Percentiles rank a stretch among this genome's conserved stretches.
Evolutionary conservation across 2,329 filamentous ascomycete species (phyloP).

Genomic region (Huntiella moniliformis): DNA sequence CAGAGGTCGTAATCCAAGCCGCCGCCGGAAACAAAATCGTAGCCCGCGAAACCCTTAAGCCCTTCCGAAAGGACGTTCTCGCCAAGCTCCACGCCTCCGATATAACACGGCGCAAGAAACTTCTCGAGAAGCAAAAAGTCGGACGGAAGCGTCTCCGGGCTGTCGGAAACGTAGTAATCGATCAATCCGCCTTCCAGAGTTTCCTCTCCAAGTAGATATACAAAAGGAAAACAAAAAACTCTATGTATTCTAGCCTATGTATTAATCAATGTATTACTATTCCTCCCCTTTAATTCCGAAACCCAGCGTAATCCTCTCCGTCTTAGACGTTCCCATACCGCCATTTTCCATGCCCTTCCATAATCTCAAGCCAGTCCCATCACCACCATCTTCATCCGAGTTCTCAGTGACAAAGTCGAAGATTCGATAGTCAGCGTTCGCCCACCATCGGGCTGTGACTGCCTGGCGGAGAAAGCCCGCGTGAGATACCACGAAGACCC

Average conservation of each 20-base stretch:
- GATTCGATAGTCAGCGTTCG: constrained; percentile 46
- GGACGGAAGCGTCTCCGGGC: constrained; percentile 72
- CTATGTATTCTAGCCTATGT: neutral
- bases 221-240: no score
- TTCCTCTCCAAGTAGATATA: constrained; percentile 66
- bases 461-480: constrained; percentile 42
- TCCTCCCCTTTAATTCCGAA: constrained; percentile 6
- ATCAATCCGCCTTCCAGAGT: constrained; percentile 85
- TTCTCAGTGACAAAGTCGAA: constrained; percentile 31
- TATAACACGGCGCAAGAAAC: constrained; percentile 60
- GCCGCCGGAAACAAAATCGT: constrained; percentile 66
- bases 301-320: constrained; percentile 17
- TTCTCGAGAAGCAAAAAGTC: constrained; percentile 93
- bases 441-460: constrained; percentile 35
- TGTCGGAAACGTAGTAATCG: constrained; percentile 85
- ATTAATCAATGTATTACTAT: neutral
- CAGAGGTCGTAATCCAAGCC: constrained; percentile 84
- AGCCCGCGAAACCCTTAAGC: constrained; percentile 86
- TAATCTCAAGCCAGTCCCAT: constrained; percentile 24
- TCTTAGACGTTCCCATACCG: constrained; percentile 21
- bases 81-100: constrained; percentile 87
- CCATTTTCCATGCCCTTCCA: constrained; percentile 23
- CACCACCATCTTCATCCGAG: constrained; percentile 12
- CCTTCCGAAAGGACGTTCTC: constrained; percentile 87
- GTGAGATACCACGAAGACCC: constrained; percentile 46